Conservation (phyloP, 2,329 filamentous ascomycete genomes). For the Colletotrichum godetiae region DNA sequence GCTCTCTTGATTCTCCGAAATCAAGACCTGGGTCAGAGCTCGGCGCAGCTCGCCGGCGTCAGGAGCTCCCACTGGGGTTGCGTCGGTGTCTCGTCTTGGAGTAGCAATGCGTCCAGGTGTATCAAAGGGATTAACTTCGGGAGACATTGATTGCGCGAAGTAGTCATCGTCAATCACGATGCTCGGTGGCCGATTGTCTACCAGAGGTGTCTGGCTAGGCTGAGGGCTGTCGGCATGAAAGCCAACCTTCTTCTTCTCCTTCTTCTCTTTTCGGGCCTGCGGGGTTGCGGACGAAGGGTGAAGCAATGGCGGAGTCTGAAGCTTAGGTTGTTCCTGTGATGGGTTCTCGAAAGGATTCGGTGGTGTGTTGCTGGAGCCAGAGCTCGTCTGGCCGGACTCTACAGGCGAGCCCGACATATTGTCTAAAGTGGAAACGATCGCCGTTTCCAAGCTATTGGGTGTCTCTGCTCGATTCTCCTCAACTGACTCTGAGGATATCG, state of each 20-base stretch:
- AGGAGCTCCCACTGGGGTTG: constrained; percentile 45
- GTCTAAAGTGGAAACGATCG: constrained; percentile 22
- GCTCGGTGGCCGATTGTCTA: constrained; percentile 42
- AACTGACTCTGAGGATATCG: background rate
- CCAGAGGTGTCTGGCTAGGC: background rate
- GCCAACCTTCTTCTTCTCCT: constrained; percentile 55
- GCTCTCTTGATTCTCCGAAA: constrained; percentile 42
- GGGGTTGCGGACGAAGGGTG: constrained; percentile 10
- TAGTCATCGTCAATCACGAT: constrained; percentile 40
- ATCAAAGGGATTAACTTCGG: constrained; percentile 28
- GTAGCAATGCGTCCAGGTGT: constrained; percentile 15
- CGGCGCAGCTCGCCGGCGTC: constrained; percentile 52
- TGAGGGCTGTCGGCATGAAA: constrained; percentile 36
- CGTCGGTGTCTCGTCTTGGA: constrained; percentile 28
- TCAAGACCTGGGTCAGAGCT: constrained; percentile 52
- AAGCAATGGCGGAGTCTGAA: constrained; percentile 20
- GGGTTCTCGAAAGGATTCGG: constrained; percentile 13
- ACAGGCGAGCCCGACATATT: constrained; percentile 21
- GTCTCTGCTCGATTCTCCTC: background rate
- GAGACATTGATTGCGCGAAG: constrained; percentile 24
- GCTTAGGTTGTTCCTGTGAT: constrained; percentile 6
- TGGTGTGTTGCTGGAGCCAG: constrained; percentile 5
- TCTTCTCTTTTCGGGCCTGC: constrained; percentile 49
- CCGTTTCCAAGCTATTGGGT: background rate
- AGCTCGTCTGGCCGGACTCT: constrained; percentile 19